phyloP scores from a whole-genome alignment of 2,329 filamentous ascomycete genomes.

The Alternaria incomplexa region DNA sequence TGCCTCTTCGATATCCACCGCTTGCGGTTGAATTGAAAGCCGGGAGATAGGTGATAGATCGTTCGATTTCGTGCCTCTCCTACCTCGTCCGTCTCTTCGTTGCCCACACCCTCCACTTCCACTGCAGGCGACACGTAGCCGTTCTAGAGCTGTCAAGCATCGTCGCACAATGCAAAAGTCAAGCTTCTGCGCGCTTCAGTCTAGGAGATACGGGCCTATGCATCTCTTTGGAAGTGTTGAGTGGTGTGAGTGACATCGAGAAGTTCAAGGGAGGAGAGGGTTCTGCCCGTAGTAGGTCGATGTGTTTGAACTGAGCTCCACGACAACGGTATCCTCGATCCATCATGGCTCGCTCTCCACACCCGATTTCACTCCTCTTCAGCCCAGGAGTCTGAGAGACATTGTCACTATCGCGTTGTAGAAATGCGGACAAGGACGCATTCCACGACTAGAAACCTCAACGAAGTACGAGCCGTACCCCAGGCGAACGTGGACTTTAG shows the following conservation, averaged over 20 bases:
- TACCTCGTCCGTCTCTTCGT: neutral
- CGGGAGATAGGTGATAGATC: conserved; percentile 2
- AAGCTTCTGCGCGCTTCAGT: conserved; percentile 6
- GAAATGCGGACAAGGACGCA: neutral
- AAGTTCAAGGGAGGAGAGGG: conserved; percentile 1
- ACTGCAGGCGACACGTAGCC: conserved; percentile 13
- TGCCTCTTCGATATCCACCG: conserved; percentile 12
- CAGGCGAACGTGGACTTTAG: neutral
- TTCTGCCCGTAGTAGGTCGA: conserved; percentile 2
- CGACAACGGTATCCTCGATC: neutral
- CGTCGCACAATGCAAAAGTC: conserved; percentile 5
- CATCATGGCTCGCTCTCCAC: neutral
- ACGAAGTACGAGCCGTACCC: neutral
- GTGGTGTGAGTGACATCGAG: conserved; percentile 6
- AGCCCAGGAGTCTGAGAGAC: neutral
- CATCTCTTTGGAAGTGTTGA: conserved; percentile 6
- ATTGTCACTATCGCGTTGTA: neutral
- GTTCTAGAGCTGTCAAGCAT: conserved; percentile 4
- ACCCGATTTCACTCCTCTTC: neutral
- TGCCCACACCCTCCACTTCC: neutral
- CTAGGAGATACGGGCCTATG: conserved; percentile 17
- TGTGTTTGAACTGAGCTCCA: neutral
- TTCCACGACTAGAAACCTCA: neutral
- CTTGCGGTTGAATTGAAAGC: conserved; percentile 11
- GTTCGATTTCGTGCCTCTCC: conserved; percentile 1